Percentiles rank a stretch among this genome's conserved stretches.
These are phyloP conservation scores for Debaryomyces subglobosus DNA, from an alignment of 1,139 yeast genomes.

Conservation along the genomic window DNA sequence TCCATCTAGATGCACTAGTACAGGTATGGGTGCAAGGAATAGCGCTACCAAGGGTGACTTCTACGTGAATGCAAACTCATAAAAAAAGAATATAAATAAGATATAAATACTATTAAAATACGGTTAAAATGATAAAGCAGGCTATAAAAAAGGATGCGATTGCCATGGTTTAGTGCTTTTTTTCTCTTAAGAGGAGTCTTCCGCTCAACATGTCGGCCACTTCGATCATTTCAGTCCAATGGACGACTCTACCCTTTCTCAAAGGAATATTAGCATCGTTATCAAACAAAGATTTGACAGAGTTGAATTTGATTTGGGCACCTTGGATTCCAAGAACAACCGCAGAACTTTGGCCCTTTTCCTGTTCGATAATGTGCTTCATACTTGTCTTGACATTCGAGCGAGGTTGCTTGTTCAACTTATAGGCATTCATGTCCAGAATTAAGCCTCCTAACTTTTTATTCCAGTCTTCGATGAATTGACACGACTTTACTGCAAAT, in stretches of 20 bases:
- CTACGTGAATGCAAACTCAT: neutral
- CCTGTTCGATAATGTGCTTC: neutral
- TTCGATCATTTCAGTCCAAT: slow-evolving; percentile 64
- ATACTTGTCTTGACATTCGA: neutral
- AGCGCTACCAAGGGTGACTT: neutral
- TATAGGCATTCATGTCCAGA: neutral
- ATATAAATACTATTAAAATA: neutral
- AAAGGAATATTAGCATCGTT: slow-evolving; percentile 59
- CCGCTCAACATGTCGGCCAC: slow-evolving; percentile 75
- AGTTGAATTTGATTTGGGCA: slow-evolving; percentile 58
- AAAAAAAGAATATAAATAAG: neutral
- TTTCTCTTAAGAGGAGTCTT: slow-evolving; percentile 51
- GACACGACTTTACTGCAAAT: slow-evolving; percentile 69
- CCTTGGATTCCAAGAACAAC: slow-evolving; percentile 75
- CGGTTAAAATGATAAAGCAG: neutral
- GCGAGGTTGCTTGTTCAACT: neutral
- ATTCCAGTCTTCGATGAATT: slow-evolving; percentile 59
- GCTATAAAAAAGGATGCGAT: neutral
- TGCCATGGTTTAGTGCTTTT: slow-evolving; percentile 3
- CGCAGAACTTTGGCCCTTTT: slow-evolving; percentile 26
- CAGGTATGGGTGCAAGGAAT: too few relatives aligned
- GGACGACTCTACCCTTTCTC: slow-evolving; percentile 69
- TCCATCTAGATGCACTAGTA: too few relatives aligned
- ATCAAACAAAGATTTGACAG: slow-evolving; percentile 56
- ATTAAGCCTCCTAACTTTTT: slow-evolving; percentile 6